Base-by-base conservation (phyloP, 352 stramenopile species). In the Labyrinthula sp. region DNA sequence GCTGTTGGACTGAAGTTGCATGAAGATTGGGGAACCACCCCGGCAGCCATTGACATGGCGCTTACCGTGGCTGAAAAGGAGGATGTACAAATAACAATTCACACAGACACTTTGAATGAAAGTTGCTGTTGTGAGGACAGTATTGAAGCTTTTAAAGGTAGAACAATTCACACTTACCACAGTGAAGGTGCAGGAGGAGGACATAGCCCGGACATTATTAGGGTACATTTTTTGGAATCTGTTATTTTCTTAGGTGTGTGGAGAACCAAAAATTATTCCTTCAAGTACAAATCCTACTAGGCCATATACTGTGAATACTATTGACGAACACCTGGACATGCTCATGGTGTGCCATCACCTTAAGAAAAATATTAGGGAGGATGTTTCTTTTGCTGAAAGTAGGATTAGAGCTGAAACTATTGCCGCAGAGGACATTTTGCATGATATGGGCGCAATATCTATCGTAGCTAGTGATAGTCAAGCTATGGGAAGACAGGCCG, bases 311-410 rank as follows among this genome's bases (percentile, higher is more conserved):
- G 66, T 71, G 30, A 95, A 95, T 62, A 95, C 85, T 18, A 92
- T 95, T 46, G 85, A 94, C 47, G 85, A 95, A 58, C 85, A 95
- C 60, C 73, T 95, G 23, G 85, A 95, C 66, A 95, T 95, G 85
- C 68, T 95, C 40, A 94, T 95, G 83, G 84, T 95, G 23, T 95
- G 85, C 57, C 85, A 95, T 61, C 85, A 95, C 57, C 70, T 95
- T 47, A 78, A 94, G 63, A 77, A 83, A 48, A 78, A 72, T 47
- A 91, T 94, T 48, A 73, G 77, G 0, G 84, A 95, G 60, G 85
- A 95, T 57, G 77, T 95, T 18, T 82, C 85, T 1, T 95, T 95
- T 63, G 85, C 85, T n/a, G 85, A 94, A 67, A 90, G 73, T 15
- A 72, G 85, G 26, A 95, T 95, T 60, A 75, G 85, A 31, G 79